Base-by-base conservation (phyloP, 257 asterid species). In the Petunia axillaris region DNA sequence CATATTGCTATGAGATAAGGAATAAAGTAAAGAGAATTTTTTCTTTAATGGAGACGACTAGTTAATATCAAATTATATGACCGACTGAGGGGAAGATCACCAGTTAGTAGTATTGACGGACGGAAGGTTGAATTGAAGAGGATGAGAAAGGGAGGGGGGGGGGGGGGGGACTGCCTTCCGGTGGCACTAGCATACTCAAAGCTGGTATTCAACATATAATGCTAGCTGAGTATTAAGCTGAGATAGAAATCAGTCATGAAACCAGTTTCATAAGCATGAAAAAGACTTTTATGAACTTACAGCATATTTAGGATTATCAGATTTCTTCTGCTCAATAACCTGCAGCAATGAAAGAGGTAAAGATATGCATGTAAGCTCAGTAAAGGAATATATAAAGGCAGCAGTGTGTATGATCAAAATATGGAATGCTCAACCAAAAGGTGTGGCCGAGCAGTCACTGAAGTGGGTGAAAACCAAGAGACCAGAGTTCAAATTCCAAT, bases 231-330 rank as follows among this genome's bases (percentile, higher is more conserved):
- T 10, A 71, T 13, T 25, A 25, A 59, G 11, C 58, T 16, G 65
- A 59, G 39, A 59, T 6, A 59, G 38, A 59, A 59, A 6, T 53
- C 39, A 59, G 39, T 59, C 38, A 59, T 59, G 65, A 25, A 59
- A 59, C 39, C 39, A 59, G 39, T 39, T 59, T 8, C 14, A 35
- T 4, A 35, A 25, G 60, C 43, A 71, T 25, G 77, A 48, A 71
- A 71, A 13, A 71, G 60, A 36, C 25, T 48, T 76, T 77, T 53
- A 59, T 76, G 81, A 85, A 89, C 98, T 91, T 88, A 95, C 99
- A 59, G 98, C 99, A 84, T 92, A 95, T 84, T 81, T 92, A 50
- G 96, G 95, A 82, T 83, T 79, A 79, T 87, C 93, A 75, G 81
- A 81, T 77, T 84, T 92, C 89, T 85, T 90, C 16, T 54, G 57